Evolutionary conservation across 2,329 filamentous ascomycete genomes (phyloP).

Genomic region (Paecilomyces dactylethromorphus): DNA sequence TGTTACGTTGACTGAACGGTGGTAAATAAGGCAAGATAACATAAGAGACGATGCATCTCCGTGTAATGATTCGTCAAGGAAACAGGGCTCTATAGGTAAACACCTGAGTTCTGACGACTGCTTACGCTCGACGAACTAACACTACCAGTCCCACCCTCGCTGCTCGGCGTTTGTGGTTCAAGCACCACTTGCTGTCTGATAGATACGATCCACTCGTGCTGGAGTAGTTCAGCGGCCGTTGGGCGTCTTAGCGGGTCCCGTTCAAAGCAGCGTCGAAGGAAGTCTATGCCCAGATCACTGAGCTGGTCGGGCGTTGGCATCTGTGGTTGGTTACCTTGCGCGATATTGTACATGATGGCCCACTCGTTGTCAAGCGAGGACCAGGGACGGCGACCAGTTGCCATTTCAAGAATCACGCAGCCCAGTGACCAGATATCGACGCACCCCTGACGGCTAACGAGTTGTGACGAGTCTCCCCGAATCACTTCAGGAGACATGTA

Average conservation of each 20-base stretch:
- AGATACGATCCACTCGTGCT: slow-evolving; percentile 78
- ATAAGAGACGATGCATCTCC: not conserved
- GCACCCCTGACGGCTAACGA: slow-evolving; percentile 69
- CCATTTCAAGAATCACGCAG: slow-evolving; percentile 96
- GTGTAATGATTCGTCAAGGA: not conserved
- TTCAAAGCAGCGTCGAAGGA: slow-evolving; percentile 78
- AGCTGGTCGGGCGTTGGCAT: slow-evolving; percentile 78
- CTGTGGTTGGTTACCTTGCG: slow-evolving; percentile 87
- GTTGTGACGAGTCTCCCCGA: slow-evolving; percentile 73
- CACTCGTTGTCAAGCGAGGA: slow-evolving; percentile 95
- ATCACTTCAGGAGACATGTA: slow-evolving; percentile 99
- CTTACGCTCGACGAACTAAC: slow-evolving; percentile 18
- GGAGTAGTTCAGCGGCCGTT: slow-evolving; percentile 79
- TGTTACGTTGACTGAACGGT: not conserved
- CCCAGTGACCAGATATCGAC: slow-evolving; percentile 96
- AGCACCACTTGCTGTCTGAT: slow-evolving; percentile 43
- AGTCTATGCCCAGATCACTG: slow-evolving; percentile 77
- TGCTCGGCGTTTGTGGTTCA: slow-evolving; percentile 33
- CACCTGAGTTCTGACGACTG: slow-evolving; percentile 22
- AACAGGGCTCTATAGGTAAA: not conserved
- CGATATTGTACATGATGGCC: slow-evolving; percentile 99
- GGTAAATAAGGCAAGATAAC: slow-evolving; percentile 2
- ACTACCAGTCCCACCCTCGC: slow-evolving; percentile 32
- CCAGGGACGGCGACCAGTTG: slow-evolving; percentile 89
- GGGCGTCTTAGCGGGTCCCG: slow-evolving; percentile 73